Conservation (phyloP, 2,329 filamentous ascomycete species). For the Zarea fungicola region DNA sequence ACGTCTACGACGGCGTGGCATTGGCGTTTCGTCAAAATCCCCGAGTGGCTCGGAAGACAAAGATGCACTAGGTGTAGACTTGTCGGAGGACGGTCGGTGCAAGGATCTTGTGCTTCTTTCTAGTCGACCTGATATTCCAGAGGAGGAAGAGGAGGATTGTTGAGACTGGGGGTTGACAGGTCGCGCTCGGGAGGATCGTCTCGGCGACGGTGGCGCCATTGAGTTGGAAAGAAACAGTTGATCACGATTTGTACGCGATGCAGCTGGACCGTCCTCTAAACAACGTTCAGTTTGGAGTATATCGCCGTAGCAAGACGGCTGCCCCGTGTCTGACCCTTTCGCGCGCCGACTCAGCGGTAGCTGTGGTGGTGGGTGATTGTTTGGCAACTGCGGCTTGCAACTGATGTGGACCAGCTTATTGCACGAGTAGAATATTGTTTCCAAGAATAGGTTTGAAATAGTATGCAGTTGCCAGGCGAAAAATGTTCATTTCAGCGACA, state of each 20-base stretch:
- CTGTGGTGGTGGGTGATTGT: background rate
- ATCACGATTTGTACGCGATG: slow-evolving; percentile 15
- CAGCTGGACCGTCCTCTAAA: slow-evolving; percentile 20
- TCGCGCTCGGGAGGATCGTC: slow-evolving; percentile 88
- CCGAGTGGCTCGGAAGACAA: slow-evolving; percentile 65
- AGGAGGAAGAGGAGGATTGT: slow-evolving; percentile 74
- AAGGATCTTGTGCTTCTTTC: slow-evolving; percentile 70
- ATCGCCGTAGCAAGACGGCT: background rate
- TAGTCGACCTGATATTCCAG: slow-evolving; percentile 68
- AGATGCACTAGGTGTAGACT: slow-evolving; percentile 69
- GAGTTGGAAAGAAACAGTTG: slow-evolving; percentile 20
- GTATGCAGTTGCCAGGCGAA: background rate
- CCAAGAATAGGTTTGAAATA: background rate
- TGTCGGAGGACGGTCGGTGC: slow-evolving; percentile 68
- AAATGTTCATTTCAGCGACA: background rate
- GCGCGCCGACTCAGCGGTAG: slow-evolving; percentile 12
- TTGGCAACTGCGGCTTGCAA: background rate
- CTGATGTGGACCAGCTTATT: background rate
- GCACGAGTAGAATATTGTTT: background rate
- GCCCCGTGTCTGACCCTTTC: background rate
- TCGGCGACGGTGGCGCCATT: slow-evolving; percentile 64
- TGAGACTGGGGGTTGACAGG: slow-evolving; percentile 70
- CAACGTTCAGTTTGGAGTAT: background rate
- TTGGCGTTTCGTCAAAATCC: slow-evolving; percentile 64
- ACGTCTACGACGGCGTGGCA: slow-evolving; percentile 75